phyloP scores from a whole-genome alignment of 192 early-diverging fungal genomes.

The Coemansia sp. region DNA sequence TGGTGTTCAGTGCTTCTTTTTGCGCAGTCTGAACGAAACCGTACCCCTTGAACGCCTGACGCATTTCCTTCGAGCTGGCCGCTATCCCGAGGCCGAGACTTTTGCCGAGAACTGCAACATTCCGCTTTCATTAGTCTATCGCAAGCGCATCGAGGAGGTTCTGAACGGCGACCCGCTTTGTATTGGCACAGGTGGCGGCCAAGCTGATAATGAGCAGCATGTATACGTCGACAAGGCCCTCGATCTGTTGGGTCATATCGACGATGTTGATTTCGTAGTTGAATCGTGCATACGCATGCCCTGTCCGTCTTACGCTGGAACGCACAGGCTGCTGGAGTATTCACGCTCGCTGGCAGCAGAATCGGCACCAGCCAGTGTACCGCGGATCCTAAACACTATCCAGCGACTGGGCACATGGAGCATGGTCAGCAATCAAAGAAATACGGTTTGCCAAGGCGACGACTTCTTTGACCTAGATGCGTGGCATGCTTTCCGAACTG shows the following conservation, averaged over 20 bases:
- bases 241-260: slow-evolving; percentile 15
- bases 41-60: slow-evolving; percentile 39
- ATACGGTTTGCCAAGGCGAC: not conserved
- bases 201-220: not conserved
- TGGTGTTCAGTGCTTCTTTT: slow-evolving; percentile 18
- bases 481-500: slow-evolving; percentile 56
- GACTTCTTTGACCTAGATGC: slow-evolving; percentile 25
- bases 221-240: slow-evolving; percentile 7
- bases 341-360: slow-evolving; percentile 14
- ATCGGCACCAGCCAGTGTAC: not conserved
- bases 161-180: not conserved
- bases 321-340: slow-evolving; percentile 23
- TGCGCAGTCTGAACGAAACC: slow-evolving; percentile 34
- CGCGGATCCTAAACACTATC: slow-evolving; percentile 1
- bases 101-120: slow-evolving; percentile 38
- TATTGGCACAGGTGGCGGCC: not conserved
- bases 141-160: slow-evolving; percentile 24
- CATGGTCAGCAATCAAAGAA: slow-evolving; percentile 1
- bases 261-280: slow-evolving; percentile 15
- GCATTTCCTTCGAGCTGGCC: slow-evolving; percentile 31
- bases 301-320: slow-evolving; percentile 10
- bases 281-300: slow-evolving; percentile 24
- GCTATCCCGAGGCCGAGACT: slow-evolving; percentile 32
- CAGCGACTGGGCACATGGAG: slow-evolving; percentile 53
- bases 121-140: slow-evolving; percentile 21